Evolutionary conservation across 2,329 filamentous ascomycete species (phyloP), one percentile per base, ranked within the genome.

Genomic region (Ascocoryne sarcoides): DNA sequence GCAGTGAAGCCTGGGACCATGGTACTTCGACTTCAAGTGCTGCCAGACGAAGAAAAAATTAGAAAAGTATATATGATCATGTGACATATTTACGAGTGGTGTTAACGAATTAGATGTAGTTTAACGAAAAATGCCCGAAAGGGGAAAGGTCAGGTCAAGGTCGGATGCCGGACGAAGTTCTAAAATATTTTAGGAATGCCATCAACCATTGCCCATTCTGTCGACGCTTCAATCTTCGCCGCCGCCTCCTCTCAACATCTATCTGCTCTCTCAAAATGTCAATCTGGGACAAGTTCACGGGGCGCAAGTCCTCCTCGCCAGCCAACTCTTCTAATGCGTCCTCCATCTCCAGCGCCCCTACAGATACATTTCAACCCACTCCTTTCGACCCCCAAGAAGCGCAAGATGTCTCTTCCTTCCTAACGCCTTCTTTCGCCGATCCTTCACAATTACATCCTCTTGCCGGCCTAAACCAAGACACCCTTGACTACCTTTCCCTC

Each of bases 401-500:
- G 39, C 80, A 84, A 64, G 88, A 90, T 65, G 84, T 92, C 56
- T 82, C 86, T 57, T 82, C 85, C 42, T 95, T 98, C 66, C 77
- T 96, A 44, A 80, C 78, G 58, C 79, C 83, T 44, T 65, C 80
- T 41, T 82, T 92, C 55, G 78, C 88, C 62, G 92, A 98, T 65
- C 86, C 90, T 8, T 79, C 88, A 49, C 75, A 84, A 62, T 73
- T 98, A 56, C 92, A 98, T 64, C 92, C 93, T 33, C 80, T 98
- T 42, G 88, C 92, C 40, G 92, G 92, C 52, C 70, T 98, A 47
- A 88, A 95, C 68, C 81, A 86, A 68, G 86, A 95, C 56, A 85
- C 84, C 1, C 80, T 98, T 57, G 92, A 98, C 64, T 98, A 98
- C 65, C 76, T 98, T 50, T 82, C 83, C 18, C 81, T 98, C 58